A percentile compares a stretch with the other conserved stretches of the same genome.
Conservation (phyloP, 441 rosid species). For the Populus hybrid region DNA sequence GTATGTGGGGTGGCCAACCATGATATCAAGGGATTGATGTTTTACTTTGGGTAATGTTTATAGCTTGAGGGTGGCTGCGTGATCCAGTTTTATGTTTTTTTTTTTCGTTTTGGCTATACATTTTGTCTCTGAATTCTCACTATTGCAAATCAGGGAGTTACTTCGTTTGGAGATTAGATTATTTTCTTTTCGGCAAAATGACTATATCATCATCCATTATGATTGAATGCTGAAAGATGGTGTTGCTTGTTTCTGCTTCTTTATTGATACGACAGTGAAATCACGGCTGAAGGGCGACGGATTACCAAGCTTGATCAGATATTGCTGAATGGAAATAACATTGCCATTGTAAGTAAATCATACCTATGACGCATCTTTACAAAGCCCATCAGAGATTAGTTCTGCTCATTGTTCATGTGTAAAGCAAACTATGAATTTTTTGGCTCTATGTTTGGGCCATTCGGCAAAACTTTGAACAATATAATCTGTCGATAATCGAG, state of each 20-base stretch:
- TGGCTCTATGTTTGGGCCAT: not conserved
- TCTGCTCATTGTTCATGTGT: not conserved
- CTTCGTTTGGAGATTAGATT: not conserved
- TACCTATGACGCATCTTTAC: not conserved
- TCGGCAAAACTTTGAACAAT: not conserved
- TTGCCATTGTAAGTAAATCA: slow-evolving; percentile 70
- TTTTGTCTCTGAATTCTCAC: not conserved
- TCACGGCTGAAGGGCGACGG: slow-evolving; percentile 87
- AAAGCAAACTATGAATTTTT: not conserved
- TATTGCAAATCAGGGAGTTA: not conserved
- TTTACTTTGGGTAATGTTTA: not conserved
- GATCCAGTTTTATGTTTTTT: not conserved
- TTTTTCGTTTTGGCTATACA: not conserved
- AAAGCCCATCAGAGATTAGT: not conserved
- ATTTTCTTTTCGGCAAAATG: not conserved
- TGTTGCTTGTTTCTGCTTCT: slow-evolving; percentile 5
- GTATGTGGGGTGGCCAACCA: not conserved
- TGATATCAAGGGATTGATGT: not conserved
- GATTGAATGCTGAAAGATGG: not conserved
- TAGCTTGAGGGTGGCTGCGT: not conserved
- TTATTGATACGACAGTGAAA: slow-evolving; percentile 50
- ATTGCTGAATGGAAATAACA: slow-evolving; percentile 92
- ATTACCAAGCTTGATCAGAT: slow-evolving; percentile 98
- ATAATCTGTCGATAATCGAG: not conserved
- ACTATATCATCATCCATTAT: not conserved